Base-by-base conservation (phyloP, 306 rosid species). In the Acacia acuminata region DNA sequence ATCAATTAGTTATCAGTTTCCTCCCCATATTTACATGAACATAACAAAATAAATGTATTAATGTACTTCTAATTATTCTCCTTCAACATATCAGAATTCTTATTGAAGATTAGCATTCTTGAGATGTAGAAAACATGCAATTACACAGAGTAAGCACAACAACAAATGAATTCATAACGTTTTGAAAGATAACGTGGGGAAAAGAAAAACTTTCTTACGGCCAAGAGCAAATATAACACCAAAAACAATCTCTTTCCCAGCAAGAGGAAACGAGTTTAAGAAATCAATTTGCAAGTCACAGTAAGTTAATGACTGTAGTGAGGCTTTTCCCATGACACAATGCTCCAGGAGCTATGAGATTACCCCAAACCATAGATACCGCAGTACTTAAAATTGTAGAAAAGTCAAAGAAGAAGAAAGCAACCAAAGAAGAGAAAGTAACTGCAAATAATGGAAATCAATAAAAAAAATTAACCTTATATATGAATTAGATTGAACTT, bases 1-100 rank as follows among this genome's bases (percentile, higher is more conserved):
- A 5, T 15, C 16, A 75, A 86, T 61, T 58, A 72, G 42, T 17
- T 11, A 71, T 32, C 24, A 79, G 47, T 68, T 81, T 73, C 73
- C 20, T 48, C 50, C 71, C 47, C 30, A 79, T 19, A 36, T 32
- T 66, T 71, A 67, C 30, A 79, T 36, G 42, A 79, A 79, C 45
- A 56, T 67, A 56, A 17, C 55, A 32, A 2, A 24, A 42, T 43
- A 30, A 77, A 64, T 68, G 44, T 72, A 67, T 20, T 34, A 71
- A 53, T 66, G 19, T 58, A 50, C 27, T 60, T 77, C 43, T 27
- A 71, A 27, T 36, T 13, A 75, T 76, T 45, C 61, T 43, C 72
- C 27, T 66, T 13, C 73, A 51, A 34, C 60, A 36, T 53, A 36
- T 65, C 19, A 77, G 14, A 77, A 77, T 27, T 13, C 6, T 27